Base-by-base conservation (phyloP, 2,329 filamentous ascomycete genomes). In the Helotiales sp. region DNA sequence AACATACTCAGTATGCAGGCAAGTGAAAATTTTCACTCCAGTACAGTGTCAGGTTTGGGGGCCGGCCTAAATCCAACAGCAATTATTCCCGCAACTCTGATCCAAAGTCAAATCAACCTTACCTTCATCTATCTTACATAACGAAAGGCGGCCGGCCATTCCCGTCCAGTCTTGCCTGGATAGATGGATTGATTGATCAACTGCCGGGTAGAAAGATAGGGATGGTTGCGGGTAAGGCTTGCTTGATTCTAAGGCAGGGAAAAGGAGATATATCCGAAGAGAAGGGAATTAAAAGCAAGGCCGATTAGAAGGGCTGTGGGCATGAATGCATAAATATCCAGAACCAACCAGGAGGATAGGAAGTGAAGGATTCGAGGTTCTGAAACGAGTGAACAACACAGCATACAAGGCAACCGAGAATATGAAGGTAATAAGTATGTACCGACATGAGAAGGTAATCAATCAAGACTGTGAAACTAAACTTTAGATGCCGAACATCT, bases 11-110 rank as follows among this genome's bases (percentile, higher is more conserved):
- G n/a, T n/a, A 55, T 55, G 52, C 52, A 55, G 20, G 54, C 54
- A 24, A 26, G 54, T 37, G 54, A 57, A 57, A 57, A 37, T 57
- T 37, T 57, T 57, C 52, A 55, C 52, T 32, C 17, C 8, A 26
- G 49, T 22, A n/a, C 28, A 20, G 52, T 55, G 15, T 55, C 28
- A 34, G 30, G 52, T 55, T 55, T 34, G 30, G 30, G 52, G 30
- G n/a, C 2, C 28, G 30, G 49, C n/a, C 52, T 34, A 55, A 55
- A 34, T 22, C 7, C 2, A 7, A n/a, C 34, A 34, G 30, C 28
- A 20, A 34, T 45, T 6, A n/a, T 20, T 57, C n/a, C 32, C 32
- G 54, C 30, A 57, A 24, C 32, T 40, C 32, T 11, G 28, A 26
- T 24, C 20, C 17, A 57, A 32, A 20, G 28, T 26, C 24, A 37